These are phyloP conservation scores for Dendrobium catenatum DNA, from an alignment of 106 monocot genomes.

Conservation along the genomic window DNA sequence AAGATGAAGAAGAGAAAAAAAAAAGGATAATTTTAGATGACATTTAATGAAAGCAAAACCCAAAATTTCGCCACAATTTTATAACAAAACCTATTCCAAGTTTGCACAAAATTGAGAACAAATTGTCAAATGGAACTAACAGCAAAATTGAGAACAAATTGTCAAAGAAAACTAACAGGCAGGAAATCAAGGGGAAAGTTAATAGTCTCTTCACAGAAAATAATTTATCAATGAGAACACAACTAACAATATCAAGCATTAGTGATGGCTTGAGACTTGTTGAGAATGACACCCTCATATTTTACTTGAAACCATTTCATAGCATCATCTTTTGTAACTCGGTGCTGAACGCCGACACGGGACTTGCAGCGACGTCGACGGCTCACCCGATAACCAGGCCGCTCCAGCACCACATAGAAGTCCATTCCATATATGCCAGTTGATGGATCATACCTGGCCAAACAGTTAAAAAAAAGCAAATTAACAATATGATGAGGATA, in stretches of 20 bases:
- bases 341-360: conserved; percentile 55
- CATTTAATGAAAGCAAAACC: neutral
- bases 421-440: conserved; percentile 77
- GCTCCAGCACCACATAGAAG: conserved; percentile 55
- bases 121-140: neutral
- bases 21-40: too few species aligned
- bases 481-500: too few species aligned
- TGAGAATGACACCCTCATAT: conserved; percentile 75
- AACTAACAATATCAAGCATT: neutral
- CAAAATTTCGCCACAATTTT: neutral
- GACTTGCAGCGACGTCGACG: conserved; percentile 57
- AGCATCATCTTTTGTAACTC: conserved; percentile 68
- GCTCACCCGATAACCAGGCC: conserved; percentile 49
- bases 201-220: too few species aligned
- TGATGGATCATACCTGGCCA: conserved; percentile 51
- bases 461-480: neutral
- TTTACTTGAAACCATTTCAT: conserved; percentile 93
- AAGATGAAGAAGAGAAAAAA: too few species aligned
- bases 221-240: neutral
- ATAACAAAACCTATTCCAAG: neutral
- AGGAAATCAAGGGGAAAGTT: neutral
- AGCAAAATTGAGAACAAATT: neutral
- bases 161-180: neutral
- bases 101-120: neutral
- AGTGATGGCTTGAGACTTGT: conserved; percentile 45